Conservation (phyloP, 345 rosid genomes). For the Anacardium occidentale region DNA sequence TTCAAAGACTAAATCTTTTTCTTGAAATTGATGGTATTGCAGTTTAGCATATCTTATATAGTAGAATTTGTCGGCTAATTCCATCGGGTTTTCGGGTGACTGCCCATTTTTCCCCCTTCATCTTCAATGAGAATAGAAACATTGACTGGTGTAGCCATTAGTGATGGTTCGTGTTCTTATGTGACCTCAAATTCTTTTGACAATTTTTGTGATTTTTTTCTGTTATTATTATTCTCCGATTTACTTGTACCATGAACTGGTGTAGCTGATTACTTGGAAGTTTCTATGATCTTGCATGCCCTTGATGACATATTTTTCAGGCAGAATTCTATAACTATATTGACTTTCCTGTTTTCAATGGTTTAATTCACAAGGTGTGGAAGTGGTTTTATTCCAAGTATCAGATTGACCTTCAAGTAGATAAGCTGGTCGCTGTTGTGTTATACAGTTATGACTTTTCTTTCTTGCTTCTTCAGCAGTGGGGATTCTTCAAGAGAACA, state of each 20-base stretch:
- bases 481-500: constrained; percentile 20
- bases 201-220: neutral
- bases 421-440: constrained; percentile 28
- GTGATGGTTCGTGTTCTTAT: neutral
- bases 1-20: too few species aligned
- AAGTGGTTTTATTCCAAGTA: constrained; percentile 23
- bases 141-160: too few species aligned
- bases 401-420: constrained; percentile 13
- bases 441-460: constrained; percentile 56
- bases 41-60: too few species aligned
- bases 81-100: neutral
- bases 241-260: too few species aligned
- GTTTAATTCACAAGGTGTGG: constrained; percentile 28
- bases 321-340: constrained; percentile 6
- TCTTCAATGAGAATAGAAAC: neutral
- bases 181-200: neutral
- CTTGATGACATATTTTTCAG: neutral
- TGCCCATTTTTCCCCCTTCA: neutral
- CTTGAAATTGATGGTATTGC: too few species aligned
- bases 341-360: constrained; percentile 16
- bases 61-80: too few species aligned
- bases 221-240: neutral
- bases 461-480: constrained; percentile 45
- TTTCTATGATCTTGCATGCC: neutral
- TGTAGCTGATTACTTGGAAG: neutral